Conservation (phyloP, 495 filamentous ascomycete species). For the Tetracladium setigerum region DNA sequence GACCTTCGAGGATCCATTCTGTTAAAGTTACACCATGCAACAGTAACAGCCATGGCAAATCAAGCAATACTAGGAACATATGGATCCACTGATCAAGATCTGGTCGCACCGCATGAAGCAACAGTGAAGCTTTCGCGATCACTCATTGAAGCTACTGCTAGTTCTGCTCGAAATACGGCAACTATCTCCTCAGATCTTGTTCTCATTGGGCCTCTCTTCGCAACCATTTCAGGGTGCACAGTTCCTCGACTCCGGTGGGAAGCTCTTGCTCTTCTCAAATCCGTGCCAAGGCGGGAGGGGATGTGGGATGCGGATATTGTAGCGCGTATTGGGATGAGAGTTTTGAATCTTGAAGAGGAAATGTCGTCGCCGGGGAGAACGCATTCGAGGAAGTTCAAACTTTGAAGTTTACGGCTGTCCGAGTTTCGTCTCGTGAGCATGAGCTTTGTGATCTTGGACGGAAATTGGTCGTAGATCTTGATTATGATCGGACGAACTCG, state of each 20-base stretch:
- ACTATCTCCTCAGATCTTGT: too few relatives aligned
- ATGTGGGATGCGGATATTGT: constrained; percentile 24
- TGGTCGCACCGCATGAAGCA: not conserved
- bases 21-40: constrained; percentile 15
- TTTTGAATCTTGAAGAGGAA: too few relatives aligned
- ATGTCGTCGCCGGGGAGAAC: too few relatives aligned
- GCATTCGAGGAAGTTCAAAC: too few relatives aligned
- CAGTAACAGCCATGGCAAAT: constrained; percentile 5
- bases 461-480: too few relatives aligned
- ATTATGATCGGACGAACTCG: too few relatives aligned
- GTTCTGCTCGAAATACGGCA: not conserved
- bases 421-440: too few relatives aligned
- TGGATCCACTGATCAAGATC: not conserved
- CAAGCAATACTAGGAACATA: not conserved
- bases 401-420: too few relatives aligned
- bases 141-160: constrained; percentile 9
- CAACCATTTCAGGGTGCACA: too few relatives aligned
- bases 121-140: constrained; percentile 8
- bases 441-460: too few relatives aligned
- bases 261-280: constrained; percentile 30
- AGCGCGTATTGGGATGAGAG: too few relatives aligned
- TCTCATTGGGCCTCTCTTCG: too few relatives aligned
- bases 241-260: constrained; percentile 27
- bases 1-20: constrained; percentile 17
- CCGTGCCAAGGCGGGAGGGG: constrained; percentile 31